Conservation (phyloP, 169 alveolate species). For the Neospora caninum region DNA sequence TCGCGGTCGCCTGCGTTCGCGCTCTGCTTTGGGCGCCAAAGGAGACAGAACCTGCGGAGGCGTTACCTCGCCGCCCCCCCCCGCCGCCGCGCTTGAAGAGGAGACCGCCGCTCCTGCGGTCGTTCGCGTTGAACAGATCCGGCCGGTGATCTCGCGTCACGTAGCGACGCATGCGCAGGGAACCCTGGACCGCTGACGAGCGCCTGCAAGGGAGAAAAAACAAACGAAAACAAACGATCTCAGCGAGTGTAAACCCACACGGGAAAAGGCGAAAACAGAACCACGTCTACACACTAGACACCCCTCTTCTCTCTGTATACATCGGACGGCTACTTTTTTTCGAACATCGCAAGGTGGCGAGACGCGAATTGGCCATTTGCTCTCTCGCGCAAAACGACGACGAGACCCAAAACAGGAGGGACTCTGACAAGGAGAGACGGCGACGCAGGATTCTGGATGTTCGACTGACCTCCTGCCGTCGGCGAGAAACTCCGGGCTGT, state of each 20-base stretch:
- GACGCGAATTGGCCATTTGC: too few relatives aligned
- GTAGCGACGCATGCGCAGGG: conserved; percentile 56
- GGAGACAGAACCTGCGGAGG: background rate
- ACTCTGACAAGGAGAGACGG: too few relatives aligned
- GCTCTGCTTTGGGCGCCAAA: background rate
- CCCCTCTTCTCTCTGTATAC: too few relatives aligned
- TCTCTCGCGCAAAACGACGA: too few relatives aligned
- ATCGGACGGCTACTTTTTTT: too few relatives aligned
- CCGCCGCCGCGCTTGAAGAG: conserved; percentile 52
- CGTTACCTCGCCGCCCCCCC: conserved; percentile 5
- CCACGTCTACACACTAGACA: too few relatives aligned
- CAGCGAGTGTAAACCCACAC: too few relatives aligned
- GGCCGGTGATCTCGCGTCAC: conserved; percentile 49
- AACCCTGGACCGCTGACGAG: conserved; percentile 50
- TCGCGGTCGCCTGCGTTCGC: background rate
- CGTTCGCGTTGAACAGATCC: conserved; percentile 39
- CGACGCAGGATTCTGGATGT: background rate
- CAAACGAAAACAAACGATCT: background rate
- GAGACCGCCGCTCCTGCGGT: conserved; percentile 38
- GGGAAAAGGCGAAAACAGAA: too few relatives aligned
- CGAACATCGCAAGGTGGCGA: too few relatives aligned
- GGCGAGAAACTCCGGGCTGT: conserved; percentile 52
- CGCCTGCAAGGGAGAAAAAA: conserved; percentile 16
- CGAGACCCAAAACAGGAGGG: too few relatives aligned
- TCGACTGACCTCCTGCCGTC: conserved; percentile 9